Percentiles rank a stretch among this genome's conserved stretches.
phyloP scores from a whole-genome alignment of 2,329 filamentous ascomycete genomes.

The Aureobasidium sp. region DNA sequence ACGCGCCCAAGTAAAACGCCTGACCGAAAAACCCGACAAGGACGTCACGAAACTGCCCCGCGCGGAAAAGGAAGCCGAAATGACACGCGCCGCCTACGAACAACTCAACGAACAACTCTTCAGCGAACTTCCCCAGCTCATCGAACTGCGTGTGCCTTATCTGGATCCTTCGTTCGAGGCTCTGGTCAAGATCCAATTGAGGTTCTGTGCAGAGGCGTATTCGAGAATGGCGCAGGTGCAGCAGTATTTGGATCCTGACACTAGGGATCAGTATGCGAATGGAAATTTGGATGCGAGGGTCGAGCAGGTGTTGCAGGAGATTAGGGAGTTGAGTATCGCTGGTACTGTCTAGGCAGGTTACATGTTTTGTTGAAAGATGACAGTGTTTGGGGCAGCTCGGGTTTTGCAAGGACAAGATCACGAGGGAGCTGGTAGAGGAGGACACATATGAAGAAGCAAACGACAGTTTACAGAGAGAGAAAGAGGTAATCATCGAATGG shows the following conservation, averaged over 20 bases:
- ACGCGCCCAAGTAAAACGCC: constrained; percentile 91
- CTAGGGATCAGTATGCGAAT: constrained; percentile 89
- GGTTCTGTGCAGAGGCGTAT: constrained; percentile 97
- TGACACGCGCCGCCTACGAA: constrained; percentile 89
- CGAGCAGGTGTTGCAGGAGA: constrained; percentile 94
- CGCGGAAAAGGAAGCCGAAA: constrained; percentile 91
- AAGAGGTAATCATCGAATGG: constrained; percentile 9
- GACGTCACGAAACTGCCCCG: constrained; percentile 93
- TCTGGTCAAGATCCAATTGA: constrained; percentile 93
- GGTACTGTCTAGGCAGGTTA: constrained; percentile 49
- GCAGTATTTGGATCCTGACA: constrained; percentile 93
- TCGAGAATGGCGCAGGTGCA: constrained; percentile 98
- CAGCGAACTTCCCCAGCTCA: constrained; percentile 86
- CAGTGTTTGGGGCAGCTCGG: not conserved
- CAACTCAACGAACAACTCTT: constrained; percentile 95
- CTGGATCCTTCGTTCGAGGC: constrained; percentile 96
- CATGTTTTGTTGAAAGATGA: not conserved
- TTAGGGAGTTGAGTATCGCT: constrained; percentile 89
- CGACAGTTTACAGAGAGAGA: not conserved
- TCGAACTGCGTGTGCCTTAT: constrained; percentile 93
- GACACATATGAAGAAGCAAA: not conserved
- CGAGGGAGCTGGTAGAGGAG: too few species aligned
- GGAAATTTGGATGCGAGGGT: constrained; percentile 87
- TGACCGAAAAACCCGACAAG: constrained; percentile 98
- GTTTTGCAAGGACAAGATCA: too few species aligned